Percentiles rank a stretch among this genome's conserved stretches.
These are phyloP conservation scores for Ceratonia siliqua DNA, from an alignment of 306 rosid genomes.

Conservation along the genomic window DNA sequence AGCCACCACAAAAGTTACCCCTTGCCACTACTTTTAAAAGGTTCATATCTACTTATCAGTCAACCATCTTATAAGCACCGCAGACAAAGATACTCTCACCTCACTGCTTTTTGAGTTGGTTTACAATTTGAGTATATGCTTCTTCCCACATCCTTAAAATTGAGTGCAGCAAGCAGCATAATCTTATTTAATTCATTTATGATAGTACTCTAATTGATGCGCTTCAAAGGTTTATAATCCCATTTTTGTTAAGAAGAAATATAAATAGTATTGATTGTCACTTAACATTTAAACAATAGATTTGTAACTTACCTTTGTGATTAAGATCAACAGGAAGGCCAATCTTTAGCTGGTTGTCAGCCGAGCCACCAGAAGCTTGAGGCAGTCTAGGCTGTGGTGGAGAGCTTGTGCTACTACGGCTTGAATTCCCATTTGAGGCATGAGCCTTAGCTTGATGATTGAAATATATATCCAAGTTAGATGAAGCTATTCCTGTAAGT, in stretches of 20 bases:
- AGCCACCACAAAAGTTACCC: neutral
- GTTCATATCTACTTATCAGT: neutral
- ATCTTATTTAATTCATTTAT: neutral
- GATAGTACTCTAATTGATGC: slow-evolving; percentile 11
- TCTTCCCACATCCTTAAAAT: slow-evolving; percentile 9
- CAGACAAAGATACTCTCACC: neutral
- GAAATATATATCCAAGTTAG: slow-evolving; percentile 73
- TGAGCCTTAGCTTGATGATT: slow-evolving; percentile 67
- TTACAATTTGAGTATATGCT: neutral
- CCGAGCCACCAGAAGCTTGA: slow-evolving; percentile 54
- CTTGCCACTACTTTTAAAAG: neutral
- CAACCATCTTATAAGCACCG: neutral
- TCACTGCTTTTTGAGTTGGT: slow-evolving; percentile 5
- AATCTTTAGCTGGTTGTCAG: slow-evolving; percentile 64
- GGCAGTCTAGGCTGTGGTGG: slow-evolving; percentile 72
- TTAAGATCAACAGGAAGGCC: slow-evolving; percentile 84
- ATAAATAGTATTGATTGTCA: neutral
- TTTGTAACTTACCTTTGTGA: slow-evolving; percentile 62
- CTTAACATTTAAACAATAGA: slow-evolving; percentile 13
- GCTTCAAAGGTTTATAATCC: neutral
- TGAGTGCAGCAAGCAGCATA: slow-evolving; percentile 22
- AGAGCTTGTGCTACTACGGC: slow-evolving; percentile 76
- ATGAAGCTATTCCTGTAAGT: slow-evolving; percentile 47
- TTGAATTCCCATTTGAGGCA: slow-evolving; percentile 69
- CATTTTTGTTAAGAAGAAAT: neutral